A percentile compares a stretch with the other conserved stretches of the same genome.
Evolutionary conservation across 768 basidiomycete genomes (phyloP).

Genomic region (Tulasnella sp.): DNA sequence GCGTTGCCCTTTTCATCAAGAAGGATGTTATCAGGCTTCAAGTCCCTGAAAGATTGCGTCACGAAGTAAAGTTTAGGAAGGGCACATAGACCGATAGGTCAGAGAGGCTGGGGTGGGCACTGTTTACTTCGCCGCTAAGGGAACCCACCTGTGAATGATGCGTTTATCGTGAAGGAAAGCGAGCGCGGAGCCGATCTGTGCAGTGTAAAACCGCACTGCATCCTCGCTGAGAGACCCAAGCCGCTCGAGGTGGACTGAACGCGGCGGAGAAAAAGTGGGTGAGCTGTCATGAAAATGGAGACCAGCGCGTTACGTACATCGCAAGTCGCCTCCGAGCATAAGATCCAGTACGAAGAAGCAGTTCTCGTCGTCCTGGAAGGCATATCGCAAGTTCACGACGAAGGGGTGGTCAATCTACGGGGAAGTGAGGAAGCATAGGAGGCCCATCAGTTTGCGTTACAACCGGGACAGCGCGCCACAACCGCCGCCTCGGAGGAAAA

Average conservation of each 20-base stretch:
- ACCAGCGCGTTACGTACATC: conserved; percentile 63
- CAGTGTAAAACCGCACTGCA: conserved; percentile 83
- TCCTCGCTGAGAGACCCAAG: conserved; percentile 75
- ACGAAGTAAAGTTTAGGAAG: conserved; percentile 31
- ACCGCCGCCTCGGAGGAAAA: conserved; percentile 21
- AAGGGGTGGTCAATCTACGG: conserved; percentile 92
- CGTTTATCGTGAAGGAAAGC: conserved; percentile 88
- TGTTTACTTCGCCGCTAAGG: conserved; percentile 7
- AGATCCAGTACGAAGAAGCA: conserved; percentile 98
- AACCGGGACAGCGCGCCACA: conserved; percentile 14
- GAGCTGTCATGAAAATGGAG: conserved; percentile 18
- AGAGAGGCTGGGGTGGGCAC: conserved; percentile 14
- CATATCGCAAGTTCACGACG: conserved; percentile 92
- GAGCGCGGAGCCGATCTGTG: conserved; percentile 85
- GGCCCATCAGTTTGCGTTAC: conserved; percentile 24
- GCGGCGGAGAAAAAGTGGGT: not conserved
- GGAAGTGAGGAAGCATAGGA: conserved; percentile 18
- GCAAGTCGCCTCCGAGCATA: conserved; percentile 93
- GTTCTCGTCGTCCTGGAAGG: conserved; percentile 98
- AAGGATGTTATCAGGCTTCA: conserved; percentile 97
- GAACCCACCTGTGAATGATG: conserved; percentile 90
- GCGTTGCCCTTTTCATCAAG: conserved; percentile 93
- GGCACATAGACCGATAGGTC: conserved; percentile 22
- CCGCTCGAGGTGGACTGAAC: conserved; percentile 83
- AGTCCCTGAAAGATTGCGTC: conserved; percentile 58